A percentile compares a stretch with the other conserved stretches of the same genome.
These are phyloP conservation scores for Platanus orientalis DNA, from an alignment of 164 flowering plant genomes.

Conservation along the genomic window DNA sequence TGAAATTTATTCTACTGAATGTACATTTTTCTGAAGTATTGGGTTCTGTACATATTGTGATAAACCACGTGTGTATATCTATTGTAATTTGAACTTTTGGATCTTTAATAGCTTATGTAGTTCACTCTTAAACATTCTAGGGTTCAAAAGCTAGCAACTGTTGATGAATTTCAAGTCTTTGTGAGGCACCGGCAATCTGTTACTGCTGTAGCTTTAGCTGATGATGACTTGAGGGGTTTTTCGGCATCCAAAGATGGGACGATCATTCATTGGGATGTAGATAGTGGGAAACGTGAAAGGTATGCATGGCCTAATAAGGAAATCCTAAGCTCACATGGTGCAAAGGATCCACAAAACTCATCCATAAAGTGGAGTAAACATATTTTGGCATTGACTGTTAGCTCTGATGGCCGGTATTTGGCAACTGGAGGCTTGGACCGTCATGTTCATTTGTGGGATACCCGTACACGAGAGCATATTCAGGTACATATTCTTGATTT, in stretches of 20 bases:
- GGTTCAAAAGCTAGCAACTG: slow-evolving; percentile 53
- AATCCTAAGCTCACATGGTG: slow-evolving; percentile 62
- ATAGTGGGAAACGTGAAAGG: slow-evolving; percentile 65
- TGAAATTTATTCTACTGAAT: background rate
- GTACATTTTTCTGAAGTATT: background rate
- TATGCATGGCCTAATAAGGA: slow-evolving; percentile 77
- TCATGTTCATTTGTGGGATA: slow-evolving; percentile 95
- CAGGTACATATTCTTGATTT: slow-evolving; percentile 41
- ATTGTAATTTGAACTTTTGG: background rate
- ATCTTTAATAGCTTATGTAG: background rate
- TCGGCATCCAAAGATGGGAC: slow-evolving; percentile 96
- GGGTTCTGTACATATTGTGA: background rate
- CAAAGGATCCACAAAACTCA: slow-evolving; percentile 59
- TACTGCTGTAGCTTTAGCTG: slow-evolving; percentile 75
- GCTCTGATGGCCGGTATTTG: slow-evolving; percentile 91
- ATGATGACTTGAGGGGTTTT: slow-evolving; percentile 76
- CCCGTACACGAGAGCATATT: slow-evolving; percentile 75
- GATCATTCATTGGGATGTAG: slow-evolving; percentile 85
- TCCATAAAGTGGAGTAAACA: slow-evolving; percentile 65
- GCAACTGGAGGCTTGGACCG: slow-evolving; percentile 94
- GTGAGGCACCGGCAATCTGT: slow-evolving; percentile 77
- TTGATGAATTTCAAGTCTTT: slow-evolving; percentile 47
- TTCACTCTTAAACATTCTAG: slow-evolving; percentile 27
- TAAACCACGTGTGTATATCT: background rate
- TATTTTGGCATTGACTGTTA: slow-evolving; percentile 66